Evolutionary conservation across 345 rosid genomes (phyloP), one percentile per base, ranked within the genome.

Genomic region (Trapa incisa): DNA sequence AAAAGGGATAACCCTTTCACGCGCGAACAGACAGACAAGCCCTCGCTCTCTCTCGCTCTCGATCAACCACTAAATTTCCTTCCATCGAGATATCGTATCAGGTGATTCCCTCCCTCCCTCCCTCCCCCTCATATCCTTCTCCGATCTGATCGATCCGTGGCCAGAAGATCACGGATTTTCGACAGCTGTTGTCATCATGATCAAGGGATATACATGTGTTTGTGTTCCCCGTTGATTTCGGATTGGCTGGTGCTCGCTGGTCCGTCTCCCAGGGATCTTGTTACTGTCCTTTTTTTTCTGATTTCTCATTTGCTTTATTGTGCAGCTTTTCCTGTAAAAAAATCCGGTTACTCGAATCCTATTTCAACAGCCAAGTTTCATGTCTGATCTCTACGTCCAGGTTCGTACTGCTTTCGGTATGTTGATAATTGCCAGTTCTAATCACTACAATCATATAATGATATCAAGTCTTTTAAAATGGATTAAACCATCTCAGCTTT

Each of bases 361-460:
- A 73, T 56, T 33, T 39, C 22, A 52, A 47, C 60, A 67, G 74
- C 75, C 36, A 76, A 85, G 75, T 70, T 87, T 87, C 88, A 87
- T 89, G 90, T 89, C 96, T 85, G 92, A 87, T 61, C 80, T 82
- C 54, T 92, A 86, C 77, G 37, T 70, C 83, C 87, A 83, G 81
- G 70, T 83, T 78, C 96, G 89, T 61, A 65, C 86, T 75, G 64
- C 92, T 69, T 85, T 78, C 74, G 92, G 96, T 89, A 75, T 67
- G 84, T 56, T 12, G 3, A 13, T 52, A 33, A 36, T 6, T 17
- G 52, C 10, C 22, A 38, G 15, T 53, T 50, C 22, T 9, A 2
- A 16, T 37, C 9, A 9, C 2, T 47, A 32, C 16, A n/a, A 3
- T 42, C 16, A 22, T 22, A 22, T 22, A 22, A 0, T 22, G 29